Base-by-base conservation (phyloP, 495 filamentous ascomycete genomes). In the Rostrohypoxylon terebratum region DNA sequence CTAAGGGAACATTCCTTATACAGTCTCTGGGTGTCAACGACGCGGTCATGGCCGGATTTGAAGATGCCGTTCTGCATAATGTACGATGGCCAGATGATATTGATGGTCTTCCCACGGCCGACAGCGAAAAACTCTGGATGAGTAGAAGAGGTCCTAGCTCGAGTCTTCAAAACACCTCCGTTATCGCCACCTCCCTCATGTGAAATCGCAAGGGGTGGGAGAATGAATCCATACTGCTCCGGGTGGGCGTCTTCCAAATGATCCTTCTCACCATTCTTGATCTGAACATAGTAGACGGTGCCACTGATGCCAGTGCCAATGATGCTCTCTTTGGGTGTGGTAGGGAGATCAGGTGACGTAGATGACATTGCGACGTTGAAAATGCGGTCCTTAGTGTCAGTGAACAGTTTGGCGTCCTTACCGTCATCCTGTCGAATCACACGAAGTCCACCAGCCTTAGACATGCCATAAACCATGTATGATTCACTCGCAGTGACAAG, bases 351-450 rank as follows among this genome's bases (percentile, higher is more conserved):
- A 23, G 81, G 59, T 1, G 85, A 79, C 20, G 90, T 86, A 14
- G 88, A 86, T 23, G 92, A 95, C 28, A 96, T 84, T 54, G 93
- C 85, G n/a, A 99, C 91, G 74, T 94, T 97, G 84, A 98, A 98
- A 60, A 98, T 91, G 65, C 94, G 91, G 75, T 98, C 94, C 65
- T 91, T 89, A 36, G 90, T 91, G 73, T 92, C 89, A 21, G 91
- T 92, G 83, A 98, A 97, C 45, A 98, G 84, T 78, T 95, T 92
- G 77, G 91, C 91, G 77, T 97, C 92, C 72, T 90, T 90, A 47
- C 95, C 96, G 72, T 95, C 93, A 67, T 96, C 94, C 79, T 99
- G 96, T 65, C 93, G 89, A 76, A 99, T 97, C 38, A 99, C 90
- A 47, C 94, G 87, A 59, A 98, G 87, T 33, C 96, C 96, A 23